These are phyloP conservation scores for Steccherinum ochraceum DNA, from an alignment of 768 basidiomycete genomes.

Conservation along the genomic window DNA sequence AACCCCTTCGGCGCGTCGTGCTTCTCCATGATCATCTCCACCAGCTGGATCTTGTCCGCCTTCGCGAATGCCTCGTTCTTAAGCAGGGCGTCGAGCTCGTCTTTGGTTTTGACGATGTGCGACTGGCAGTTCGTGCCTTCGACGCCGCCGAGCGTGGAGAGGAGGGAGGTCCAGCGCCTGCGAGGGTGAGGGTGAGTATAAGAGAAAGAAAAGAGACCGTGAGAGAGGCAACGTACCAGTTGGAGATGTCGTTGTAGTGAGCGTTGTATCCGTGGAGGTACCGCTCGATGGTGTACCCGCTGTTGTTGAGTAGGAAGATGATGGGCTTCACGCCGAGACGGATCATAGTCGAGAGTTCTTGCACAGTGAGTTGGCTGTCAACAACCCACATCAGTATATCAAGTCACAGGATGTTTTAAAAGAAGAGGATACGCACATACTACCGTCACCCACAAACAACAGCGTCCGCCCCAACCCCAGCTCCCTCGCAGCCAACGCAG, in stretches of 20 bases:
- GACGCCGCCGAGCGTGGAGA: conserved; percentile 52
- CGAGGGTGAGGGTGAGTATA: neutral
- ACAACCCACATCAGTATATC: conserved; percentile 4
- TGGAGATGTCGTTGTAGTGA: conserved; percentile 80
- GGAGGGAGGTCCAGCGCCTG: conserved; percentile 60
- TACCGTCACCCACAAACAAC: conserved; percentile 83
- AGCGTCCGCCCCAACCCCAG: conserved; percentile 58
- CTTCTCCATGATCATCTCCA: conserved; percentile 73
- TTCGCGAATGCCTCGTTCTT: conserved; percentile 52
- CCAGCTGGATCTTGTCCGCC: conserved; percentile 66
- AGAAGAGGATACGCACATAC: conserved; percentile 42
- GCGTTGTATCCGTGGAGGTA: conserved; percentile 61
- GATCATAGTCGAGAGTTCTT: conserved; percentile 84
- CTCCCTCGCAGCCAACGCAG: conserved; percentile 74
- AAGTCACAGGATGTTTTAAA: conserved; percentile 3
- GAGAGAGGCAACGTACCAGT: conserved; percentile 41
- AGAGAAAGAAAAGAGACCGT: neutral
- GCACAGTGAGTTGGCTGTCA: conserved; percentile 65
- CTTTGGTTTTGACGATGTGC: conserved; percentile 61
- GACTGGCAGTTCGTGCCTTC: conserved; percentile 47
- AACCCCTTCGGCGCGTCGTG: conserved; percentile 67
- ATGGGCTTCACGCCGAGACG: conserved; percentile 68
- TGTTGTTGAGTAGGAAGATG: conserved; percentile 77
- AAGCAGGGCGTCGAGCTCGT: conserved; percentile 63
- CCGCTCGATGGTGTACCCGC: conserved; percentile 85